A percentile compares a stretch with the other conserved stretches of the same genome.
Conservation (phyloP, 164 flowering plant species). For the Paratinospora sagittata region DNA sequence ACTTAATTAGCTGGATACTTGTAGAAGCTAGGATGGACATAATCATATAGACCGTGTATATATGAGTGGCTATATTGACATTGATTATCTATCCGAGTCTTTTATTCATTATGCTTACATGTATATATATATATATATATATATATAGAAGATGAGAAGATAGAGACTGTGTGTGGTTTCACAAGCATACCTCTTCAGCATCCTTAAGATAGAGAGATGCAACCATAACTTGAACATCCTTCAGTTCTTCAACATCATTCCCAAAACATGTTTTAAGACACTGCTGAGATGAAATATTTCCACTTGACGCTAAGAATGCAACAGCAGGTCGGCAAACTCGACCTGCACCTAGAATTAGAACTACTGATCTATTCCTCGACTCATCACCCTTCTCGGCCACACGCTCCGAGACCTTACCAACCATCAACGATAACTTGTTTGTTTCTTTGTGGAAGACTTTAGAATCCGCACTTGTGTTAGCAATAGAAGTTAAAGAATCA, state of each 20-base stretch:
- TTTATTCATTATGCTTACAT: not conserved
- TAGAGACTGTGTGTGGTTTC: not conserved
- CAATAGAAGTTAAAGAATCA: constrained; percentile 71
- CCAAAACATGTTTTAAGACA: constrained; percentile 27
- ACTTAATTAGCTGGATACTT: not conserved
- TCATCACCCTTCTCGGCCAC: constrained; percentile 16
- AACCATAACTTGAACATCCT: constrained; percentile 62
- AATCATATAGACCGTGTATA: not conserved
- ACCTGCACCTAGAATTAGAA: constrained; percentile 92
- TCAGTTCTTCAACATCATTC: constrained; percentile 32
- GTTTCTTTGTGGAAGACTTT: constrained; percentile 20
- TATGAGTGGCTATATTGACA: not conserved
- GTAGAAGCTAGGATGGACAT: not conserved
- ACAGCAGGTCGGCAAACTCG: constrained; percentile 94
- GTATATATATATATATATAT: not conserved
- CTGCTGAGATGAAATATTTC: constrained; percentile 34
- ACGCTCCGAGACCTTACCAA: constrained; percentile 61
- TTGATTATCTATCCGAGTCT: not conserved
- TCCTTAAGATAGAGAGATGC: constrained; percentile 92
- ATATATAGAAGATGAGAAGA: not conserved
- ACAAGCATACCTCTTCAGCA: constrained; percentile 75
- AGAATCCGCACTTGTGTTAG: constrained; percentile 39
- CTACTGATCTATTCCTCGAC: constrained; percentile 32
- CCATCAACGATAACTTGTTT: constrained; percentile 45
- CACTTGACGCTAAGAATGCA: constrained; percentile 63